Evolutionary conservation across 305 asterid genomes (phyloP), one percentile per base, ranked within the genome.

Genomic region (Fraxinus platypoda): DNA sequence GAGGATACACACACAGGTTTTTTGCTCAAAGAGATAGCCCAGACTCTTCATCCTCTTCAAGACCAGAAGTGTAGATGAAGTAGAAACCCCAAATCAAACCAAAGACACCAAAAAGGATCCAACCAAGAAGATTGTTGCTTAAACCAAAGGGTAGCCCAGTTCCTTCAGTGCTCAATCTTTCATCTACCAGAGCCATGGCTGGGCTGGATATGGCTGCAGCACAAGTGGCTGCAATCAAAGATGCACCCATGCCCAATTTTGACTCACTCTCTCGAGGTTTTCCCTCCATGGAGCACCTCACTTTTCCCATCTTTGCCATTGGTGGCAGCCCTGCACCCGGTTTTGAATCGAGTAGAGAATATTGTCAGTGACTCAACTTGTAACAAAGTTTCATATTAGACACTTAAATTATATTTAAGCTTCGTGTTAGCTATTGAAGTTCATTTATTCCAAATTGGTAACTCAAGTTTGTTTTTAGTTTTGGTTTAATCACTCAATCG

Each of bases 131-230:
- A 85, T 93, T 94, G 91, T 90, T 91, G 94, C 97, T 95, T 78
- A 95, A 82, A 57, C 97, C 99, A 68, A 95, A 94, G n/a, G 97
- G 99, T 52, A 95, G 95, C 26, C 98, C 99, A 0, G 96, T 92
- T 81, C 98, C 98, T 81, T 94, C 97, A 0, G 97, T 95, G 95
- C 92, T 91, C 97, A 95, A 49, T 86, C 99, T 94, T 37, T 95
- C 98, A 54, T 95, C 99, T 89, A 95, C 98, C 84, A 95, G 85
- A 3, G 97, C 99, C 95, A 94, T 82, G 59, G 99, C 85, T 3
- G 99, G 97, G 91, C 95, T 89, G 57, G 95, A 90, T 89, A 87
- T 34, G 59, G 91, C 90, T 23, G 92, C 93, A 71, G 95, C 97
- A 15, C 87, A 86, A 12, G 92, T 92, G 0, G 91, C 93, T 43